Base-by-base conservation (phyloP, 192 early-diverging fungal species). In the Nowakowskiella sp. region DNA sequence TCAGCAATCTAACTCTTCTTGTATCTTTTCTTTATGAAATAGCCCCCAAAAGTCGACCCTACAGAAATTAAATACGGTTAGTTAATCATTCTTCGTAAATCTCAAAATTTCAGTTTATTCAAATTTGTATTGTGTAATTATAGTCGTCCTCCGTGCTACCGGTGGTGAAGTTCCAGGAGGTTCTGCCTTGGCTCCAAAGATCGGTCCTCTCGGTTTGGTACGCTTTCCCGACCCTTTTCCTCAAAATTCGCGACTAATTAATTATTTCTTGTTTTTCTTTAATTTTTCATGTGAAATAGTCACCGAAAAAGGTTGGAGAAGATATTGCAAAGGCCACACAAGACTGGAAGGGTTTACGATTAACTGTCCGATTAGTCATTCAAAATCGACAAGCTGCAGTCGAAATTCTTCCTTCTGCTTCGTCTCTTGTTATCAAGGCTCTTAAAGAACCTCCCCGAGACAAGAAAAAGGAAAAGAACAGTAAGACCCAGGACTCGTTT, bases 391-490 rank as follows among this genome's bases (percentile, higher is more conserved):
- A 99, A 76, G 95, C 95, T 50, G 77, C 84, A 31, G 88, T 99
- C 57, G 86, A 92, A 59, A 88, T 99, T 66, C 87, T 99, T 44
- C 93, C 95, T 61, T 85, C 86, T 42, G 95, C 95, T 53, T 93
- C 90, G 27, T 90, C 95, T 58, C 81, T 99, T 51, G 89, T 98
- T 65, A 94, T 98, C 79, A 73, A 78, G 67, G 95, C 95, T 60
- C 77, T 99, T 42, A 96, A 95, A 85, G 95, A 99, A 80, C 87
- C 93, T 48, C 82, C 84, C 26, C 78, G 95, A 57, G 95, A 99
- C 76, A 80, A 85, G 73, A 99, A 99, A 88, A 99, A 99, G 91
- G 95, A 99, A 74, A 99, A 99, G 89, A 99, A 99, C 89, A 92
- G 70, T 70, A 31, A 50, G 66, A 61, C 49, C 31, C 29, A 34